These are phyloP conservation scores for Eucalyptus grandis DNA, from an alignment of 345 rosid genomes.

Conservation along the genomic window DNA sequence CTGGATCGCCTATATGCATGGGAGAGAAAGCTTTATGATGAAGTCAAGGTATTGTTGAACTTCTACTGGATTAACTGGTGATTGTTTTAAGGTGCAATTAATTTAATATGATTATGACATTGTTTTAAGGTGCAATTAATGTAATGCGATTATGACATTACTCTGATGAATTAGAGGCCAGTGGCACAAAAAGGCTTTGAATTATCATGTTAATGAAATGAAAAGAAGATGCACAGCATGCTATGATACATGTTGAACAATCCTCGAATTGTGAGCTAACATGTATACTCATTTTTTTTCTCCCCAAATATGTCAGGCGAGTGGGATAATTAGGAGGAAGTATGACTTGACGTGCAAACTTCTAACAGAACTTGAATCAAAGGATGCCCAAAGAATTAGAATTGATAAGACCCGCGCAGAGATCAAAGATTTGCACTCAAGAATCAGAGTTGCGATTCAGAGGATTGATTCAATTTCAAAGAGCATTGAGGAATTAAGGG, in stretches of 20 bases:
- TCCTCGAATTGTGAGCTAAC: neutral
- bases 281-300: neutral
- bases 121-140: neutral
- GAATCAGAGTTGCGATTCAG: slow-evolving; percentile 90
- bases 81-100: neutral
- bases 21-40: slow-evolving; percentile 97
- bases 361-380: slow-evolving; percentile 68
- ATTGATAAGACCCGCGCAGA: slow-evolving; percentile 81
- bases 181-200: neutral
- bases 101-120: neutral
- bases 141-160: neutral
- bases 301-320: slow-evolving; percentile 37
- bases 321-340: slow-evolving; percentile 55
- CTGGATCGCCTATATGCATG: slow-evolving; percentile 90
- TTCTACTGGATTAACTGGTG: neutral
- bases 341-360: slow-evolving; percentile 55
- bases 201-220: neutral
- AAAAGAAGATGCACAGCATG: neutral
- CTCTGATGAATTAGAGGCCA: neutral
- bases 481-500: slow-evolving; percentile 85
- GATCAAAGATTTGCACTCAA: slow-evolving; percentile 88
- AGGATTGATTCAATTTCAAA: slow-evolving; percentile 83
- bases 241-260: neutral
- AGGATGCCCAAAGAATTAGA: slow-evolving; percentile 29
- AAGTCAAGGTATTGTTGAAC: slow-evolving; percentile 66